Evolutionary conservation across 805 yeast genomes (phyloP), one percentile per base, ranked within the genome.

Genomic region (Saturnispora ahearnii): DNA sequence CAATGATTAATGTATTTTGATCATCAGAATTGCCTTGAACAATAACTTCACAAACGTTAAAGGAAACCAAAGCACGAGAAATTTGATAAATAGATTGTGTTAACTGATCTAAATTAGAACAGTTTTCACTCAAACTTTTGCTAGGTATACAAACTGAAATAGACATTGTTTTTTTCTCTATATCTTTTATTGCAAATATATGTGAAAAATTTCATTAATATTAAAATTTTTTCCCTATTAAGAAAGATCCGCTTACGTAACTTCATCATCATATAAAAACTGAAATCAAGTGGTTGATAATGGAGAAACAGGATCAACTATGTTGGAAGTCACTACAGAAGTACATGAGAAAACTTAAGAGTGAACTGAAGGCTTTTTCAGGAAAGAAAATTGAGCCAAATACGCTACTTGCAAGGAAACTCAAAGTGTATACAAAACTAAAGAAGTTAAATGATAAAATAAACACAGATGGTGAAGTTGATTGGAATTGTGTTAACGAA

Each of bases 71-170:
- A 2, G 82, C 79, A 58, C 84, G 79, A 11, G 96, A 90, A 13
- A 90, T 73, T 63, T 88, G 95, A 59, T 89, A 85, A 1, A 85
- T 80, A 1, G 79, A 72, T 51, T 77, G 71, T 0, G 95, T 88
- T 12, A 79, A 81, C 61, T 88, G 96, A 53, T 82, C 82, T 45
- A 87, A 67, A 55, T 82, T 82, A 36, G 28, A 9, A 11, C 41
- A 32, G 22, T 33, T 34, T 32, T 47, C 34, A 10, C 44, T 44
- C 13, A 47, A 11, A 13, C 40, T 36, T 36, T 11, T n/a, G 8
- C 41, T 30, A 10, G 50, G 41, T 13, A 47, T 13, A 32, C 50
- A 47, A 18, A 47, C 50, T 22, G 50, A 47, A 18, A 41, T 29
- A 12, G 45, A 18, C 43, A 38, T 47, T 30, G 4, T 29, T 9